Percentiles rank a stretch among this genome's conserved stretches.
Conservation (phyloP, 495 filamentous ascomycete genomes). For the Neurospora sp. region DNA sequence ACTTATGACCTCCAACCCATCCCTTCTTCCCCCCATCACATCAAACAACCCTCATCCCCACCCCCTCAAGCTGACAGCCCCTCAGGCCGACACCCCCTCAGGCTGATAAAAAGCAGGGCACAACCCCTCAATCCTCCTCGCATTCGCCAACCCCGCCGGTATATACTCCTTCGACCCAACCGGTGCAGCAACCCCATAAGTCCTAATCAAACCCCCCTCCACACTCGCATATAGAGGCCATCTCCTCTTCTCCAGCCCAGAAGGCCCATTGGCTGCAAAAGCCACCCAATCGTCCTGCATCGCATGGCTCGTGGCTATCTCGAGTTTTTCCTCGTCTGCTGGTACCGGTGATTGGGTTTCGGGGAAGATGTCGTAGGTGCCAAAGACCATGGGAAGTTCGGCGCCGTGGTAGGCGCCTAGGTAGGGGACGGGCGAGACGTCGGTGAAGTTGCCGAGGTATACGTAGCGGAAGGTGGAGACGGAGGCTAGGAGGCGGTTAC, state of each 20-base stretch:
- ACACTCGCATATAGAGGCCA: not conserved
- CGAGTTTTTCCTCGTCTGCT: not conserved
- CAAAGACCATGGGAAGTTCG: conserved; percentile 41
- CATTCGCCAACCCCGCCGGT: not conserved
- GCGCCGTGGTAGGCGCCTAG: conserved; percentile 42
- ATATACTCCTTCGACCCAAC: not conserved
- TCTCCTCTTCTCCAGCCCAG: not conserved
- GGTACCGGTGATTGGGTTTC: conserved; percentile 10
- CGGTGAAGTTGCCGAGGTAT: conserved; percentile 38
- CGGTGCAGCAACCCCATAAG: not conserved
- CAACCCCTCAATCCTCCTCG: not conserved
- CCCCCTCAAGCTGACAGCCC: no score
- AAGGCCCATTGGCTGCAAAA: conserved; percentile 16
- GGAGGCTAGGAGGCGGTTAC: conserved; percentile 15
- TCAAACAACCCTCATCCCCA: not conserved
- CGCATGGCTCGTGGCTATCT: conserved; percentile 20
- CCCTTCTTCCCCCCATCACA: not conserved
- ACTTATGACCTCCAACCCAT: no score
- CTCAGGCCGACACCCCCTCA: not conserved
- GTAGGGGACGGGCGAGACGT: conserved; percentile 28
- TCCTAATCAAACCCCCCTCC: not conserved
- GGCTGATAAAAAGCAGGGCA: not conserved
- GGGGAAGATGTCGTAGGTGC: conserved; percentile 27
- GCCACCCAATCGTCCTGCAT: conserved; percentile 36
- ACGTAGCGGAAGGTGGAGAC: conserved; percentile 31